phyloP scores from a whole-genome alignment of 345 rosid genomes.

The Abelmoschus esculentus region DNA sequence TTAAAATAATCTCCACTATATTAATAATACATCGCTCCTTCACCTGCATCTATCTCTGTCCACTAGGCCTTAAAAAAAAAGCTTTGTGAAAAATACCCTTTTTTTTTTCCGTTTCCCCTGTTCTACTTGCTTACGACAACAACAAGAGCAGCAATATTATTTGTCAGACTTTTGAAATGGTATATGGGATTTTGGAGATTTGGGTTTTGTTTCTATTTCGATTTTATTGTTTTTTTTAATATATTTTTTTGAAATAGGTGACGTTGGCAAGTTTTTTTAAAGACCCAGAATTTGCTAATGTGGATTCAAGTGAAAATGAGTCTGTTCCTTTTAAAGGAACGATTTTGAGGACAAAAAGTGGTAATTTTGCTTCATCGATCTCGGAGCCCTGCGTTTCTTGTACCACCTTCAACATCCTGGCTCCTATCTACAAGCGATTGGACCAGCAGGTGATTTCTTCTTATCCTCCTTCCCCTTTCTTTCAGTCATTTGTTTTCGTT shows the following conservation, averaged over 20 bases:
- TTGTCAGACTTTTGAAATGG: not conserved
- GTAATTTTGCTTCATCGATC: conserved; percentile 14
- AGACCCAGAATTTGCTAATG: conserved; percentile 17
- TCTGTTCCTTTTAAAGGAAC: conserved; percentile 8
- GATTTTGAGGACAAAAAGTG: conserved; percentile 17
- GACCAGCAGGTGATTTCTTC: conserved; percentile 40
- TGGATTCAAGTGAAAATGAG: conserved; percentile 30
- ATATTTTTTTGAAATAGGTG: conserved; percentile 15
- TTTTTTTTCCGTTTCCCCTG: not conserved
- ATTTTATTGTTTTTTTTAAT: not conserved
- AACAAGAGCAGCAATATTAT: not conserved
- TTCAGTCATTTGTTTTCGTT: not conserved
- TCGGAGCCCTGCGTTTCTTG: conserved; percentile 48
- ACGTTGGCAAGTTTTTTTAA: conserved; percentile 17
- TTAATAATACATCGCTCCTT: not conserved
- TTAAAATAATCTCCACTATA: not conserved
- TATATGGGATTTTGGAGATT: not conserved
- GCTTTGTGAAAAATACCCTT: not conserved
- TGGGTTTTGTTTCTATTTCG: not conserved
- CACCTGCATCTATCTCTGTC: conserved; percentile 5
- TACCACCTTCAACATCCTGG: conserved; percentile 73
- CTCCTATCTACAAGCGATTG: conserved; percentile 76
- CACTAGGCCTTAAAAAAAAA: not conserved
- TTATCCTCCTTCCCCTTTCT: not conserved
- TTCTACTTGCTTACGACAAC: not conserved